phyloP scores from a whole-genome alignment of 2,329 filamentous ascomycete species.

The Aspergillus fructus region DNA sequence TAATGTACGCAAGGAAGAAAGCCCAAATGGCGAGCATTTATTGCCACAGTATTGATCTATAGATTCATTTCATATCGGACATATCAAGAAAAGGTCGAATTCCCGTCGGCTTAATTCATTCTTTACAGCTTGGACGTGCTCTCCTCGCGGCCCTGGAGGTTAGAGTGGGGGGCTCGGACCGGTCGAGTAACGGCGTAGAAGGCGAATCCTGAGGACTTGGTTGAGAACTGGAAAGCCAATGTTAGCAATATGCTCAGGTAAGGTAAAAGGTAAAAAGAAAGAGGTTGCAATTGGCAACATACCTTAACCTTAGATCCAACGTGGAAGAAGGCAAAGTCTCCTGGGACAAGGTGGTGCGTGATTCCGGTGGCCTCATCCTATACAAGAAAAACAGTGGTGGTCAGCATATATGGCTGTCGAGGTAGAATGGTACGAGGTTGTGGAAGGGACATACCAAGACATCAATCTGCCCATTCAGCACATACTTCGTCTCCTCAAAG shows the following conservation, averaged over 20 bases:
- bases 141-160: not conserved
- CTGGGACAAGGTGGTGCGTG: constrained; percentile 13
- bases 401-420: not conserved
- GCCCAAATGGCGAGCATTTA: too few species aligned
- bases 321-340: constrained; percentile 15
- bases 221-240: not conserved
- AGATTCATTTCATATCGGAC: too few species aligned
- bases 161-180: not conserved
- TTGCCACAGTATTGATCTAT: too few species aligned
- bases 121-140: not conserved
- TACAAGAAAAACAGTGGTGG: not conserved
- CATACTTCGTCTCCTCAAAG: constrained; percentile 27
- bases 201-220: not conserved
- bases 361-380: constrained; percentile 13
- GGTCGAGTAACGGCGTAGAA: not conserved
- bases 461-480: constrained; percentile 26
- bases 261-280: too few species aligned
- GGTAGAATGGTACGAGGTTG: not conserved
- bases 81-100: too few species aligned
- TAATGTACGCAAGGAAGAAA: too few species aligned
- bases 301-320: constrained; percentile 4
- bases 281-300: not conserved
- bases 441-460: constrained; percentile 17
- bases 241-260: too few species aligned
- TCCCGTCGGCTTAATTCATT: too few species aligned